Base-by-base conservation (phyloP, 108 stramenopile genomes). In the Cyclotella kingstonii region DNA sequence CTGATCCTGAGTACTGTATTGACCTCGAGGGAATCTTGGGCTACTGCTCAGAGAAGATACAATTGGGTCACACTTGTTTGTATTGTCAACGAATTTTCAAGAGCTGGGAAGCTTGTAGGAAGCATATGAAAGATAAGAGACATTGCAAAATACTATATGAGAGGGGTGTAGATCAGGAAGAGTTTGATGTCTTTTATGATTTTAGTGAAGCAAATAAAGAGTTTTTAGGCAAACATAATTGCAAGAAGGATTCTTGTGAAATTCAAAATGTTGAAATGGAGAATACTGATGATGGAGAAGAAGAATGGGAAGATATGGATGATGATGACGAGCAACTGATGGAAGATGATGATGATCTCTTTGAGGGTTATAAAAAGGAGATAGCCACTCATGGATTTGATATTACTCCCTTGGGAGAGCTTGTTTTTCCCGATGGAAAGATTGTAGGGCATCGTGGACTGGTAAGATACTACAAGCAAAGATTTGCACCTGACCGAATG, bases 171-270 rank as follows among this genome's bases (percentile, higher is more conserved):
- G 94, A 94, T 71, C 70, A 90, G 79, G 93, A 96, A 33, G 97
- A 98, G 56, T 91, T 90, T 54, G 91, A 86, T 38, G 86, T 88
- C n/a, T 98, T 97, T 81, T 98, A 96, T 74, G 95, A 97, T 62
- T 98, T 97, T 62, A 55, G 53, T 31, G 35, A 46, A 23, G 90
- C 84, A n/a, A 77, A 96, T 76, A 58, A 56, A 35, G 81, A 84
- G 25, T 81, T 76, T 66, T 48, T 73, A 41, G 36, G 53, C 9
- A n/a, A 55, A 22, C 12, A 77, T 17, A 33, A 67, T 17, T 28
- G 36, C 4, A 40, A 54, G 23, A 31, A 38, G 12, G 80, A 60
- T 23, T 57, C 31, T 27, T 72, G 65, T 33, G 73, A 55, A 14
- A 65, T 66, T 17, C 52, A 63, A 11, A 74, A 74, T 42, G 71